phyloP scores from a whole-genome alignment of 2,329 filamentous ascomycete species.

The Pseudogymnoascus sp. region DNA sequence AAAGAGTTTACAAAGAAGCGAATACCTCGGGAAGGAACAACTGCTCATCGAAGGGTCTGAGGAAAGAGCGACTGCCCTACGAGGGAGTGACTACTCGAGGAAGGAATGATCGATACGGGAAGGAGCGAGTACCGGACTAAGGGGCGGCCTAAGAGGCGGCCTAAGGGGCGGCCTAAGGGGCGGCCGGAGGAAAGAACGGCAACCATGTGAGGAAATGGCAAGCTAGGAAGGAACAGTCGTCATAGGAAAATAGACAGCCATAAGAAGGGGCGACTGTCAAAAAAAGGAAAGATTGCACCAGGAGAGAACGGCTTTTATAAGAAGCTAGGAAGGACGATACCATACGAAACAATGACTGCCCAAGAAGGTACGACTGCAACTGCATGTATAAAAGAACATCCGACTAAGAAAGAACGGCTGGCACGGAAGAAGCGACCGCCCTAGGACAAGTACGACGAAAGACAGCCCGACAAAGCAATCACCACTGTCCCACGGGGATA shows the following conservation, averaged over 20 bases:
- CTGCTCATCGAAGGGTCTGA: neutral
- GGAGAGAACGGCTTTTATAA: neutral
- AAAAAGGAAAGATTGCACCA: neutral
- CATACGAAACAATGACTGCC: neutral
- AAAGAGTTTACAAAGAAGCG: neutral
- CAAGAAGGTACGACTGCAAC: neutral
- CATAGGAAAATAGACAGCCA: neutral
- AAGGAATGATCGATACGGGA: neutral
- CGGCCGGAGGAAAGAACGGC: no score
- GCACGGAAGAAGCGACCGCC: neutral
- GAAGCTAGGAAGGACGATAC: neutral
- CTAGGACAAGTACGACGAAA: no score
- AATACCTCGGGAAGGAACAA: neutral
- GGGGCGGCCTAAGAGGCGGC: neutral
- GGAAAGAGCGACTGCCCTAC: neutral
- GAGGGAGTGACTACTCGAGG: neutral
- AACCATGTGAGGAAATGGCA: neutral
- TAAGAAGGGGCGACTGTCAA: neutral
- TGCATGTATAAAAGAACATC: neutral
- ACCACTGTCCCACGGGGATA: neutral
- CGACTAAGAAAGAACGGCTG: neutral
- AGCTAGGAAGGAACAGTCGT: neutral
- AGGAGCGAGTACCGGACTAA: neutral
- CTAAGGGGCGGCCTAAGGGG: no score
- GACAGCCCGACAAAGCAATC: neutral